Base-by-base conservation (phyloP, 78 protist genomes). In the Dictyostelium intermedium region DNA sequence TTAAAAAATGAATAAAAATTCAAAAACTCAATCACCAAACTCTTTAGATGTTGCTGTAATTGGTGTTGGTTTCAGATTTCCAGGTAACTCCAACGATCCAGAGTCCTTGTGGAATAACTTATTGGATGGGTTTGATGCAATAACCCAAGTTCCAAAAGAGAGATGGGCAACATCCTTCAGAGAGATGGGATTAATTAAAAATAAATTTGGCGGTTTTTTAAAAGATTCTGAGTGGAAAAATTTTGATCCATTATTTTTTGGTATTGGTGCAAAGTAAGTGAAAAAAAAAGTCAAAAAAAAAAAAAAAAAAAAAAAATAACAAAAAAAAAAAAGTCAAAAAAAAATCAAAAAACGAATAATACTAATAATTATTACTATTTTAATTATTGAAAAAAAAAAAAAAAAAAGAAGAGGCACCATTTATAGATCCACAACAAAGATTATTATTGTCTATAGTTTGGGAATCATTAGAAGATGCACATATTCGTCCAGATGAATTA, bases 401-500 rank as follows among this genome's bases (percentile, higher is more conserved):
- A 47, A 47, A 50, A 50, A 30, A 69, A 13, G 84, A 41, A 25
- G 98, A 93, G 39, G 96, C 97, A 8, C 82, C 61, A 18, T 9
- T n/a, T n/a, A 80, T 97, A n/a, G 98, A 97, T 73, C 98, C 98
- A 20, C 97, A 97, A 91, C 98, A 97, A 72, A 72, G 98, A n/a
- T 53, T 97, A 1, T 60, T 97, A 39, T 91, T 97, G 16, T 93
- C 96, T 69, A 35, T 61, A 39, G 63, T 83, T 6, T 73, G 70
- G 74, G 95, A 83, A n/a, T 92, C 98, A 18, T 35, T 97, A 16
- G 94, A 85, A 3, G 97, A 91, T 83, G 95, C 91, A 5, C 34
- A 30, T 5, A 91, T 91, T 32, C 53, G 41, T 35, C 91, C 91
- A n/a, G 25, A 25, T 13, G 16, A 23, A 23, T 50, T 84, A 18